Evolutionary conservation across 1,284 basidiomycete genomes (phyloP).

Genomic region (Ceratobasidium sp.): DNA sequence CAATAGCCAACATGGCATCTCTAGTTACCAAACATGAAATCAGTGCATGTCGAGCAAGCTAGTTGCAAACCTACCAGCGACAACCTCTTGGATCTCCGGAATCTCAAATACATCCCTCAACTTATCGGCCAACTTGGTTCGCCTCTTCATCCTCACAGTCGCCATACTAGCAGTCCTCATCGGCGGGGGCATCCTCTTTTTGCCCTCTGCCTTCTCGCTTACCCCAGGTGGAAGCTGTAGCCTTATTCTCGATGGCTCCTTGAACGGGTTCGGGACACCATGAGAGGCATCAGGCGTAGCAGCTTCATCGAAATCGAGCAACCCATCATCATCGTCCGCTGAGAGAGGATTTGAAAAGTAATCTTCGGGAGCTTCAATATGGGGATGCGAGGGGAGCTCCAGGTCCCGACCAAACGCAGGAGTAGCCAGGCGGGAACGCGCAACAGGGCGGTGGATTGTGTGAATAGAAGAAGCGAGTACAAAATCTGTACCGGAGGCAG

Average conservation of each 20-base stretch:
- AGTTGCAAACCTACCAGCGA: conserved; percentile 68
- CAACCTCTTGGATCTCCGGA: conserved; percentile 79
- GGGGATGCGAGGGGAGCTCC: conserved; percentile 46
- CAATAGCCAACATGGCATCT: conserved; percentile 90
- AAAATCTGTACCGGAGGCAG: conserved; percentile 29
- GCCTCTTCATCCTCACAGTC: conserved; percentile 74
- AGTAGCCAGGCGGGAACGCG: conserved; percentile 51
- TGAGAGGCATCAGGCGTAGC: conserved; percentile 46
- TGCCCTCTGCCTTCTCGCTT: conserved; percentile 45
- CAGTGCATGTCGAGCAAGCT: neutral
- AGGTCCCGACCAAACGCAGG: conserved; percentile 20
- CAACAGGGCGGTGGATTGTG: conserved; percentile 83
- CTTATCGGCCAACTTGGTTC: conserved; percentile 81
- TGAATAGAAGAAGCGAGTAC: conserved; percentile 73
- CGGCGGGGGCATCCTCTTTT: conserved; percentile 50
- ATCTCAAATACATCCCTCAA: conserved; percentile 87
- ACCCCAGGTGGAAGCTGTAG: conserved; percentile 47
- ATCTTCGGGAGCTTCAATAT: conserved; percentile 44
- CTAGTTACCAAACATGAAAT: conserved; percentile 56
- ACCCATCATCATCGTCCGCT: conserved; percentile 57
- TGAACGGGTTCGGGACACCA: conserved; percentile 14
- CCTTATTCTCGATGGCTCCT: conserved; percentile 27
- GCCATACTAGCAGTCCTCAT: conserved; percentile 69
- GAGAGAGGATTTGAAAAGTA: conserved; percentile 52
- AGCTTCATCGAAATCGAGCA: conserved; percentile 58